Evolutionary conservation across 495 filamentous ascomycete species (phyloP), one percentile per base, ranked within the genome.

Genomic region (Aspergillus conjunctus): DNA sequence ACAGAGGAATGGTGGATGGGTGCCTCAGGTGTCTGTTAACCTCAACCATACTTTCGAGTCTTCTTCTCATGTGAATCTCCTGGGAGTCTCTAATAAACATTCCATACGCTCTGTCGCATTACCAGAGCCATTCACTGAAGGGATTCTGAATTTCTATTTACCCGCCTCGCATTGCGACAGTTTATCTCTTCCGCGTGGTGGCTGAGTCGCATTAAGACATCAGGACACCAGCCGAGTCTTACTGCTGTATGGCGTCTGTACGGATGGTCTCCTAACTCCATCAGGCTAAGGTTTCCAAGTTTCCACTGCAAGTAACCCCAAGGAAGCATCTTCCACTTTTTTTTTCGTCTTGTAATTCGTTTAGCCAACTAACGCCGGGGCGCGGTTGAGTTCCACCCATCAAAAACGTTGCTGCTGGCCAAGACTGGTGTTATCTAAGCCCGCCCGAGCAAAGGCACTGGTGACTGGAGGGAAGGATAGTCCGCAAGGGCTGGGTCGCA

Each of bases 151-250:
- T 48, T 21, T 11, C 7, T 48, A 11, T 8, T 17, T 11, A 48
- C 10, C 17, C n/a, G 10, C 18, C 17, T 18, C 17, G 1, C 17
- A 11, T 48, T 26, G 26, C 26, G 26, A 26, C 9, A 48, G 44
- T 20, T 18, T 9, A 48, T 8, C 20, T 21, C 44, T 48, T 10
- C 44, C 44, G 15, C 44, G 17, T 48, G 17, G 44, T 48, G 44
- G 44, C 44, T 48, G 44, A 48, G 44, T 46, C 9, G 15, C 14
- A 17, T 1, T 46, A 46, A 46, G 43, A 46, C 43, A 46, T n/a
- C 15, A 46, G 18, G 43, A 17, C 15, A n/a, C 15, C 43, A 41
- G 10, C 37, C 1, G 12, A 43, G 39, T 12, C 4, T 5, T 46
- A 18, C 37, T 48, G n/a, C 17, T 4, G n/a, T 10, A 48, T 17